A percentile compares a stretch with the other conserved stretches of the same genome.
Evolutionary conservation across 352 stramenopile genomes (phyloP).

Genomic region (Pythium aquatile): DNA sequence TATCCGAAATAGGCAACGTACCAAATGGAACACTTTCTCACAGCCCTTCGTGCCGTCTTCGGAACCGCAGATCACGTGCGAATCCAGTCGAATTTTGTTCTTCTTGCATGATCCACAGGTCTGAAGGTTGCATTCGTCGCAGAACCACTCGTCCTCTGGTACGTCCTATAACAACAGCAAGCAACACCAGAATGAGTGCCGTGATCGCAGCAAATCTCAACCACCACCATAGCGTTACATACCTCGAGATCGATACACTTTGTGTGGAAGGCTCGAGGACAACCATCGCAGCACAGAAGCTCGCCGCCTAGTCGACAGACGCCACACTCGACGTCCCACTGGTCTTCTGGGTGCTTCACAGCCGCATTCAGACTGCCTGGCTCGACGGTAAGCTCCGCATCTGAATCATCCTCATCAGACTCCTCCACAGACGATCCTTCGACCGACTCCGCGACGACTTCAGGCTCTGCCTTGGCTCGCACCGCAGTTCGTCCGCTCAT

Average conservation of each 20-base stretch:
- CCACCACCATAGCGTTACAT: not conserved
- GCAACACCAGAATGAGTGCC: not conserved
- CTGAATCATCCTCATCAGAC: slow-evolving; percentile 10
- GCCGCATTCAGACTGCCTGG: slow-evolving; percentile 27
- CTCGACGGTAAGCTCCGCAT: slow-evolving; percentile 23
- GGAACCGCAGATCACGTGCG: slow-evolving; percentile 88
- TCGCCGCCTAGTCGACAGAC: slow-evolving; percentile 84
- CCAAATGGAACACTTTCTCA: slow-evolving; percentile 87
- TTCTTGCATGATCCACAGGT: slow-evolving; percentile 82
- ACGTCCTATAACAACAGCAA: slow-evolving; percentile 28
- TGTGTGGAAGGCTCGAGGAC: slow-evolving; percentile 90
- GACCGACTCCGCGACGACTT: slow-evolving; percentile 14
- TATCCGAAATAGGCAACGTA: slow-evolving; percentile 26
- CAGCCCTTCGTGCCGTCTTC: slow-evolving; percentile 86
- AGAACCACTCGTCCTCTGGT: slow-evolving; percentile 87
- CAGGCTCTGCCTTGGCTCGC: slow-evolving; percentile 16
- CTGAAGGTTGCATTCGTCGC: slow-evolving; percentile 83
- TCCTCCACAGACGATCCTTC: slow-evolving; percentile 10
- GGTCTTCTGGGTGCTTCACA: slow-evolving; percentile 51
- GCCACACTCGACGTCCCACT: slow-evolving; percentile 89
- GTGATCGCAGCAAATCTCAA: not conserved
- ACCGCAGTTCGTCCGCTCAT: slow-evolving; percentile 9
- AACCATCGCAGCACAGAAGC: slow-evolving; percentile 90
- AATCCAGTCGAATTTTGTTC: slow-evolving; percentile 87
- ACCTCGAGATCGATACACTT: slow-evolving; percentile 74